Conservation (phyloP, 345 rosid species). For the Euphorbia tirucalli region DNA sequence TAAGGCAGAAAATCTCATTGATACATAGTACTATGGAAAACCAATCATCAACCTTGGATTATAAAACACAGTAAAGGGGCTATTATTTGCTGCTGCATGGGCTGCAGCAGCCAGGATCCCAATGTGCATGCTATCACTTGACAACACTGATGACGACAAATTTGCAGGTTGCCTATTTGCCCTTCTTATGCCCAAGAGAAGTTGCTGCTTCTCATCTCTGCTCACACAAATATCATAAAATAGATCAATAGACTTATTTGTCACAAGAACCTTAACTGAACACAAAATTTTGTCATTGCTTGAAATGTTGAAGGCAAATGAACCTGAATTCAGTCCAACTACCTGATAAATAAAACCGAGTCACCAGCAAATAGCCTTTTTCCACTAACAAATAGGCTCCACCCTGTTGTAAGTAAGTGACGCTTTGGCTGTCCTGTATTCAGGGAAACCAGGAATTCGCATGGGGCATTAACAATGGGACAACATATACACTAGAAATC, state of each 20-base stretch:
- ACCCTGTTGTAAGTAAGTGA: constrained; percentile 87
- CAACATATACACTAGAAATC: constrained; percentile 6
- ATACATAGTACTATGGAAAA: neutral
- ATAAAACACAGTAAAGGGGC: constrained; percentile 84
- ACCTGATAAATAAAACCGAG: constrained; percentile 84
- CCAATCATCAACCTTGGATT: constrained; percentile 68
- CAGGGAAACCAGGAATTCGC: constrained; percentile 17
- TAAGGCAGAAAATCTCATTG: neutral
- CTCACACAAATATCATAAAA: constrained; percentile 12
- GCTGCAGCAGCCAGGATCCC: constrained; percentile 97
- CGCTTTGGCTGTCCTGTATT: constrained; percentile 83
- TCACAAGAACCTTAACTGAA: constrained; percentile 3
- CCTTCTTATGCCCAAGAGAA: constrained; percentile 75
- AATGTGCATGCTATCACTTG: constrained; percentile 98
- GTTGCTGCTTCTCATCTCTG: constrained; percentile 91
- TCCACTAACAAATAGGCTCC: constrained; percentile 88
- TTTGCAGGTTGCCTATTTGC: constrained; percentile 82
- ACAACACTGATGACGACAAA: constrained; percentile 82
- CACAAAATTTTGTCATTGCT: neutral
- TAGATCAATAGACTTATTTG: constrained; percentile 1
- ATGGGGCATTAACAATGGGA: constrained; percentile 3
- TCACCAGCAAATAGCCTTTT: constrained; percentile 84
- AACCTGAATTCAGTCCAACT: constrained; percentile 15
- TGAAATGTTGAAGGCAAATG: constrained; percentile 5
- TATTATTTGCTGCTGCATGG: constrained; percentile 93